Base-by-base conservation (phyloP, 1,139 yeast genomes). In the Hanseniaspora uvarum region DNA sequence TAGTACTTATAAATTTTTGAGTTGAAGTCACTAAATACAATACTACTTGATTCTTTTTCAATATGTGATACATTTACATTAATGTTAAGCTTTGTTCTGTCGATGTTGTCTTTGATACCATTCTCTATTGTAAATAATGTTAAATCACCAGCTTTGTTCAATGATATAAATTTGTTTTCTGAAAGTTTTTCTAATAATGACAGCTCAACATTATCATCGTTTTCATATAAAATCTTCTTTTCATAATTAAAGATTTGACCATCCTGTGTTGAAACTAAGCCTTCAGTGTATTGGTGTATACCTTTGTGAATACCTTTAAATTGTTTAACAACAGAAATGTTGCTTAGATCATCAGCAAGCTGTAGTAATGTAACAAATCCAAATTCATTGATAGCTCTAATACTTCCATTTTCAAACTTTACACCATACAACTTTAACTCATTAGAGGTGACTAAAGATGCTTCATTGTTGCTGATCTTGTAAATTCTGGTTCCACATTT, bases 301-400 rank as follows among this genome's bases (percentile, higher is more conserved):
- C 88, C 76, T 61, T 80, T 80, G 66, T 88, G 96, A 63, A 92
- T 97, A 19, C 97, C 96, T 53, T 70, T 65, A 19, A 88, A 67
- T 0, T 73, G 69, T 3, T 33, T 33, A 55, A 69, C 68, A 1
- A 71, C 69, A 0, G 83, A 37, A 2, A 53, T 8, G 2, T 19
- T 37, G 16, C n/a, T 12, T n/a, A 33, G 33, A 37, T 38, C 36
- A 1, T 26, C 28, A 31, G 26, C 24, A 2, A 47, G 4, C 6
- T 37, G n/a, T 14, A 47, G 26, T 14, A 33, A 26, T 12, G 44
- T 14, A 1, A 53, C 28, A 36, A 34, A 41, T 14, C 55, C 55
- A 24, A 37, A 19, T 23, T 47, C 43, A 19, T 37, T 34, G 5
- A 53, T 39, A 30, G 40, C 49, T 18, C 45, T 44, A 14, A 37